Evolutionary conservation across 2,329 filamentous ascomycete species (phyloP).

Genomic region (Pestalotiopsis sp.): DNA sequence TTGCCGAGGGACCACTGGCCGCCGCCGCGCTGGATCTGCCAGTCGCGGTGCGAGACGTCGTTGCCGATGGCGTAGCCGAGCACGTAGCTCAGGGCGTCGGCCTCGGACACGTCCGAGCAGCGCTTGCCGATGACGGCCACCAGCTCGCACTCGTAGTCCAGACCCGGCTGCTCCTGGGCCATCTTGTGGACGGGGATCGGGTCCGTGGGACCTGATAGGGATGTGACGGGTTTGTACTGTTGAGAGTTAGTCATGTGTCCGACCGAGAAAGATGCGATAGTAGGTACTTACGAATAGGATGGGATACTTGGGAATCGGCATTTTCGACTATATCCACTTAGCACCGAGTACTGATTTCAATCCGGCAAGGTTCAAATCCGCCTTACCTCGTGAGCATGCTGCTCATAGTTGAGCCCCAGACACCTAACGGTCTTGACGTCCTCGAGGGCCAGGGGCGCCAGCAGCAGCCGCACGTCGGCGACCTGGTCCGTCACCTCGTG

Average conservation of each 20-base stretch:
- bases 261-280: background rate
- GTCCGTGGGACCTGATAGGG: constrained; percentile 64
- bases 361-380: too few relatives aligned
- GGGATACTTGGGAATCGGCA: constrained; percentile 70
- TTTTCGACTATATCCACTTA: constrained; percentile 46
- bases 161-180: constrained; percentile 63
- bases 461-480: constrained; percentile 54
- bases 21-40: constrained; percentile 68
- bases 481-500: constrained; percentile 64
- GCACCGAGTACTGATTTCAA: background rate
- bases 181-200: constrained; percentile 65
- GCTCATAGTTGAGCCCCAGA: constrained; percentile 70
- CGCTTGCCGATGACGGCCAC: constrained; percentile 71
- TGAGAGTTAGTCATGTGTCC: background rate
- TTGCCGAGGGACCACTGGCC: constrained; percentile 74
- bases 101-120: constrained; percentile 64
- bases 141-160: constrained; percentile 82
- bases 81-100: constrained; percentile 68
- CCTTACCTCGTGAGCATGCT: constrained; percentile 67
- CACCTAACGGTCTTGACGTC: constrained; percentile 69
- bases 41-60: constrained; percentile 79
- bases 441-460: constrained; percentile 62
- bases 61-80: constrained; percentile 76
- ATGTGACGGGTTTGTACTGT: constrained; percentile 66
- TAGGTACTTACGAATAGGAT: constrained; percentile 62